Evolutionary conservation across 2,329 filamentous ascomycete genomes (phyloP), one percentile per base, ranked within the genome.

Genomic region (Fonsecaea nubica): DNA sequence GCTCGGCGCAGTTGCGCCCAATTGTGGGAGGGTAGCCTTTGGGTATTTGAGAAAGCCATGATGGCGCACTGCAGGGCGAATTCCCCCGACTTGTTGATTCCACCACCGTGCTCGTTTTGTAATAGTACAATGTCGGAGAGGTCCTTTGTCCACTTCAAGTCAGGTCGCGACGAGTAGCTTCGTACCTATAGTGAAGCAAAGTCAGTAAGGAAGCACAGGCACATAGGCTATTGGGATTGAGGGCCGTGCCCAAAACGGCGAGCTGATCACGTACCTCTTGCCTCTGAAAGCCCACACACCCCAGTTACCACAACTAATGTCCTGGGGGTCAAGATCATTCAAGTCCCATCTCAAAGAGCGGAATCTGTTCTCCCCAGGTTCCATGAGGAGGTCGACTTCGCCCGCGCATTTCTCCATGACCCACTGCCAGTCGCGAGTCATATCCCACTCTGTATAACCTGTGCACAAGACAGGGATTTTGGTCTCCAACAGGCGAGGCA

Each of bases 281-380:
- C 95, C 95, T 80, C 95, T 88, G 83, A 99, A 99, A 13, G 90
- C 93, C 92, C 96, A 99, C 1, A 97, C 84, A 10, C 95, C 95
- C 92, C 93, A 99, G 79, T 99, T 99, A 63, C 95, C 94, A 75
- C 92, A 96, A 73, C 90, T 97, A 69, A 98, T 84, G 78, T 98
- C 95, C 76, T 96, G 92, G 6, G 94, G 93, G 77, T 97, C 95
- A 70, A 95, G 82, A 76, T 99, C 96, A 75, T 99, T 97, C 75
- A 99, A 79, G 80, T 99, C 96, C 96, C 96, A 99, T 74, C 94
- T 85, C 77, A 97, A 80, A 81, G 95, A 99, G 75, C 94, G 87
- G 83, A 99, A 99, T 15, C 85, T 85, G 76, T 99, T 99, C 84
- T 98, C 93, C 42, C 93, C 93, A 0, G 96, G 95, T 78, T 97